Base-by-base conservation (phyloP, 1,139 yeast genomes). In the Pichia kudriavzevii region DNA sequence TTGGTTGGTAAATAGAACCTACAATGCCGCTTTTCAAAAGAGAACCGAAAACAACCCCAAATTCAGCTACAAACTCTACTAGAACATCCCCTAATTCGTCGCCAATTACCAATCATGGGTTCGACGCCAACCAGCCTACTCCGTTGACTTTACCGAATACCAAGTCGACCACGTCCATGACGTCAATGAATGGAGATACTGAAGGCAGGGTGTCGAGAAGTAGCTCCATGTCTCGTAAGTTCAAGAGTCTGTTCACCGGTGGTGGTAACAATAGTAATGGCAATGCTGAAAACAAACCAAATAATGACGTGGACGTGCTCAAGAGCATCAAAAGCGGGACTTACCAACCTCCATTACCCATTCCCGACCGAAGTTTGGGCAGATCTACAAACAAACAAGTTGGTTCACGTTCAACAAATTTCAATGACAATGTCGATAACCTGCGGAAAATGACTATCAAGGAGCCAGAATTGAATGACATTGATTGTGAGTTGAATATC, bases 401-500 rank as follows among this genome's bases (percentile, higher is more conserved):
- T 17, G 41, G 49, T 12, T 43, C 52, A 3, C 43, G 51, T 13
- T 44, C 53, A 3, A 22, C 42, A 2, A 42, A 40, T 8, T 31
- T 38, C 24, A 45, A 13, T 25, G 12, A 16, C 22, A 18, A 14
- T 8, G 15, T 33, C 7, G 49, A 48, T n/a, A 39, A 53, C 4
- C 30, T 54, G 11, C 43, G 36, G 19, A 54, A 49, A 30, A 36
- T 55, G 37, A 50, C 44, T 27, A 23, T 55, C 52, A 51, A 57
- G 7, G 41, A 56, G 3, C 48, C 53, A 9, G 46, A 48, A 12
- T 56, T 54, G 28, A 54, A 55, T 37, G 57, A 53, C 38, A 36
- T 53, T n/a, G 59, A 55, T 36, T 52, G 52, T 13, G 51, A 50
- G 5, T 32, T 53, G 15, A 56, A 51, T 28, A 41, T 35, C 11